A percentile compares a stretch with the other conserved stretches of the same genome.
These are phyloP conservation scores for Logfia minima DNA, from an alignment of 129 eudicot species.

Conservation along the genomic window DNA sequence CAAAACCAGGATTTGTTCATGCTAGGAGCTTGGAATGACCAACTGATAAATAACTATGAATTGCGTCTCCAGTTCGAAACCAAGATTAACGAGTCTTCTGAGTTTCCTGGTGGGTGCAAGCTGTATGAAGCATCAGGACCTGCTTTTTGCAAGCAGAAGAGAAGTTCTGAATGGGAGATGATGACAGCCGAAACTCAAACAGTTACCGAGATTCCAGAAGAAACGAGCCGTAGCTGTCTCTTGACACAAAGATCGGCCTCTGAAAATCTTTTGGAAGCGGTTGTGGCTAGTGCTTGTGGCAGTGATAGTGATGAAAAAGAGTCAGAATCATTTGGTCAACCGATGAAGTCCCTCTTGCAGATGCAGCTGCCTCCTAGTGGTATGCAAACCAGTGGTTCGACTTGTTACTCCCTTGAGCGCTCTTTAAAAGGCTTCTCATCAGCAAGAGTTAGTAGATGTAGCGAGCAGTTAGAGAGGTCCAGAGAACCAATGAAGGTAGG, in stretches of 20 bases:
- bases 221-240: slow-evolving; percentile 43
- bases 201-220: slow-evolving; percentile 43
- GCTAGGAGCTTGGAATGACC: slow-evolving; percentile 26
- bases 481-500: slow-evolving; percentile 42
- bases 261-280: slow-evolving; percentile 81
- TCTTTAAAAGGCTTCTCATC: slow-evolving; percentile 56
- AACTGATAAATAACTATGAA: slow-evolving; percentile 7
- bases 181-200: slow-evolving; percentile 36
- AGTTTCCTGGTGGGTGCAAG: slow-evolving; percentile 69
- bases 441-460: slow-evolving; percentile 53
- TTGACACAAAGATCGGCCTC: slow-evolving; percentile 42
- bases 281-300: slow-evolving; percentile 65
- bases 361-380: slow-evolving; percentile 47
- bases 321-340: slow-evolving; percentile 39
- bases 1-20: slow-evolving; percentile 22
- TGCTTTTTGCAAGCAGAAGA: slow-evolving; percentile 43
- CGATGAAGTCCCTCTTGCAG: slow-evolving; percentile 38
- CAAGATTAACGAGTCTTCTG: slow-evolving; percentile 29
- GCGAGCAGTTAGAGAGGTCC: slow-evolving; percentile 51
- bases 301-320: slow-evolving; percentile 31
- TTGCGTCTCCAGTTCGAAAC: not conserved
- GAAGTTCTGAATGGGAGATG: slow-evolving; percentile 33
- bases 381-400: slow-evolving; percentile 41
- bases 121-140: slow-evolving; percentile 84
- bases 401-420: slow-evolving; percentile 46